phyloP scores from a whole-genome alignment of 495 filamentous ascomycete genomes.

The Chlorociboria aeruginascens region DNA sequence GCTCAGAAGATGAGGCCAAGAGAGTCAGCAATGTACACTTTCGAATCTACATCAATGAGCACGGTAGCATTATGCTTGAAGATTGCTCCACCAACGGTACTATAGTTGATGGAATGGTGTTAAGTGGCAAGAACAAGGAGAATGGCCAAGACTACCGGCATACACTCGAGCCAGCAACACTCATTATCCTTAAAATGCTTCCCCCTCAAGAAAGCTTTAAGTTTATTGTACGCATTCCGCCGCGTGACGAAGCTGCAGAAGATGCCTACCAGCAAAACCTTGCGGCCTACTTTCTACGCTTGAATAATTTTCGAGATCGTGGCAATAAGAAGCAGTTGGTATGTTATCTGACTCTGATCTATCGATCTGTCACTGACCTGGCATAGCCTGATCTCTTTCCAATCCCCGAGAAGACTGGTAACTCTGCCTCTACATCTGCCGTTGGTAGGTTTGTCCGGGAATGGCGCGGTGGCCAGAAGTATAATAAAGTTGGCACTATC shows the following conservation, averaged over 20 bases:
- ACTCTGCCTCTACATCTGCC: slow-evolving; percentile 3
- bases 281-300: slow-evolving; percentile 12
- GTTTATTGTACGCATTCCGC: slow-evolving; percentile 80
- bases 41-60: slow-evolving; percentile 71
- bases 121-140: slow-evolving; percentile 21
- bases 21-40: slow-evolving; percentile 85
- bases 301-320: slow-evolving; percentile 4
- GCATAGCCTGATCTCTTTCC: slow-evolving; percentile 17
- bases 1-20: slow-evolving; percentile 37
- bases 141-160: slow-evolving; percentile 17
- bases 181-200: slow-evolving; percentile 18
- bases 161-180: slow-evolving; percentile 17
- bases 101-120: slow-evolving; percentile 42
- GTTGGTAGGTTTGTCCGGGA: slow-evolving; percentile 28
- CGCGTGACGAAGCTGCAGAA: slow-evolving; percentile 11
- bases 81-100: slow-evolving; percentile 92
- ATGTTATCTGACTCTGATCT: neutral
- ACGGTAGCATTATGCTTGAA: slow-evolving; percentile 77
- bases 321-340: slow-evolving; percentile 5
- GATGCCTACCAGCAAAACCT: slow-evolving; percentile 15
- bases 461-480: slow-evolving; percentile 73
- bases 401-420: slow-evolving; percentile 1
- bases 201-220: slow-evolving; percentile 37
- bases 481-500: slow-evolving; percentile 68
- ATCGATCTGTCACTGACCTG: slow-evolving; percentile 1